Conservation (phyloP, 2,329 filamentous ascomycete species). For the Talaromyces piceae region DNA sequence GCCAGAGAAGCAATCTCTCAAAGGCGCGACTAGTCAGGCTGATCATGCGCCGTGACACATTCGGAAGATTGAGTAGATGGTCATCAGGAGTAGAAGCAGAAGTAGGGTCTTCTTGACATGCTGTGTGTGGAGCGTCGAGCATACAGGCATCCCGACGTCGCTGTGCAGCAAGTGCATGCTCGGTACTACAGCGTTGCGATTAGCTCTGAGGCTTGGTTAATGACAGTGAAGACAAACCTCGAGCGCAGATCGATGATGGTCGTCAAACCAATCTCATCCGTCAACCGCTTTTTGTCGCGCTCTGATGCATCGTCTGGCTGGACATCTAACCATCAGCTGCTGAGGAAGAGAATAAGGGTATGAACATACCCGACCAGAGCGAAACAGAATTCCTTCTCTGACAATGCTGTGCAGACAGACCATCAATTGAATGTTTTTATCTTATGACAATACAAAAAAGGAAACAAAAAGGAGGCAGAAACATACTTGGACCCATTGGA, state of each 20-base stretch:
- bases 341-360: neutral
- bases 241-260: conserved; percentile 75
- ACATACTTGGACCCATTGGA: conserved; percentile 49
- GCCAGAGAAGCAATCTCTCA: conserved; percentile 59
- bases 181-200: conserved; percentile 47
- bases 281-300: conserved; percentile 54
- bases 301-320: conserved; percentile 61
- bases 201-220: no score
- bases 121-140: conserved; percentile 22
- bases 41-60: conserved; percentile 58
- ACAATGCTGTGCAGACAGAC: conserved; percentile 42
- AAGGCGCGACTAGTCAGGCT: conserved; percentile 68
- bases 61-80: conserved; percentile 55
- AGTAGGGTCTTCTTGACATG: conserved; percentile 25
- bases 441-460: conserved; percentile 5
- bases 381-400: conserved; percentile 58
- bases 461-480: neutral
- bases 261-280: conserved; percentile 55
- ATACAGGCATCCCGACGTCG: conserved; percentile 45
- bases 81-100: conserved; percentile 39
- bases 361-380: conserved; percentile 53
- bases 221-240: conserved; percentile 43
- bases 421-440: no score
- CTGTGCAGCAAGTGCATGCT: conserved; percentile 61
- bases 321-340: neutral